Conservation (phyloP, 345 rosid species). For the Gynandropsis gynandra region DNA sequence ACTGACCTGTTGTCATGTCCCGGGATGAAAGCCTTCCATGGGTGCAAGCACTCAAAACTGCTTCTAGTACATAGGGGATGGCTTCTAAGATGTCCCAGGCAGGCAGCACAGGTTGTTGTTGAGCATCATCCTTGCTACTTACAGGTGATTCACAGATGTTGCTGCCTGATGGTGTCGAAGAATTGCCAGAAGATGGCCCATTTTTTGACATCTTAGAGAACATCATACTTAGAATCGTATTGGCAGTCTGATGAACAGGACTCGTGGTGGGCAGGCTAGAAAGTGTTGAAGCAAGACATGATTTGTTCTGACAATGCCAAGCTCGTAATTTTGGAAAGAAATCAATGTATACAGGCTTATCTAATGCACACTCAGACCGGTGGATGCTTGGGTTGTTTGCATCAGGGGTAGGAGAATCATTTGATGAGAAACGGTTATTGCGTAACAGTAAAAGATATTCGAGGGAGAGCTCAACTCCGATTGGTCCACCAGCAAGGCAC, state of each 20-base stretch:
- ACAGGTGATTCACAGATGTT: slow-evolving; percentile 32
- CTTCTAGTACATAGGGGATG: slow-evolving; percentile 50
- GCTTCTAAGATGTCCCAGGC: slow-evolving; percentile 76
- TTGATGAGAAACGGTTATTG: slow-evolving; percentile 35
- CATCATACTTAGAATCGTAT: slow-evolving; percentile 49
- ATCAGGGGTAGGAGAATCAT: slow-evolving; percentile 22
- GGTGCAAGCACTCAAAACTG: slow-evolving; percentile 64
- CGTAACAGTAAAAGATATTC: slow-evolving; percentile 51
- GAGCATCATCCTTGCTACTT: slow-evolving; percentile 37
- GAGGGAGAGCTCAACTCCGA: slow-evolving; percentile 41
- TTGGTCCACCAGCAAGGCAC: slow-evolving; percentile 29
- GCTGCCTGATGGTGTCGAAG: slow-evolving; percentile 31
- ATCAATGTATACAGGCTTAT: slow-evolving; percentile 40
- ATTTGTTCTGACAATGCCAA: slow-evolving; percentile 65
- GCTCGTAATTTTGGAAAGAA: slow-evolving; percentile 50
- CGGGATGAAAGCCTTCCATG: slow-evolving; percentile 60
- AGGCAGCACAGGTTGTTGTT: slow-evolving; percentile 45
- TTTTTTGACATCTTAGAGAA: slow-evolving; percentile 42
- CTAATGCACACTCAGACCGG: slow-evolving; percentile 22
- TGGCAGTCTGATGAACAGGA: slow-evolving; percentile 55
- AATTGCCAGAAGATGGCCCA: slow-evolving; percentile 30
- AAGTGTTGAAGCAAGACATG: slow-evolving; percentile 52
- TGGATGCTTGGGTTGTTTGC: slow-evolving; percentile 21
- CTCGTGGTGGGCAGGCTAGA: slow-evolving; percentile 38
- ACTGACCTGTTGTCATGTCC: slow-evolving; percentile 52